Evolutionary conservation across 176 grass and related monocot genomes (phyloP).

Genomic region (Bothriochloa decipiens): DNA sequence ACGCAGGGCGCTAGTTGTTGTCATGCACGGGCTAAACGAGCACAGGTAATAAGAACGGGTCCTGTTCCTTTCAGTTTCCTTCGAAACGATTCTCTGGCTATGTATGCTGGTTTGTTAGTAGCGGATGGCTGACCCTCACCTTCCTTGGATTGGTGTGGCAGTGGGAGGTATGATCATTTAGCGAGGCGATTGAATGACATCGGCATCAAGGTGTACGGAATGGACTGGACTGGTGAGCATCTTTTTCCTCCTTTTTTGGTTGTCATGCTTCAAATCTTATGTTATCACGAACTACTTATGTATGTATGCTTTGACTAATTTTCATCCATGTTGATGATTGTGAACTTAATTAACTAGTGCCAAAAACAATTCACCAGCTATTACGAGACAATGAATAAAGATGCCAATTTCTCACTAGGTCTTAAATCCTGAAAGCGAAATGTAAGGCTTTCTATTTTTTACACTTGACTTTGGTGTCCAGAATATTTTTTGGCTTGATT

Average conservation of each 20-base stretch:
- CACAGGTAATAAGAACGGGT: conserved; percentile 69
- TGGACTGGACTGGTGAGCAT: conserved; percentile 94
- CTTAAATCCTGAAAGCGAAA: not conserved
- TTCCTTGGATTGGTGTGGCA: conserved; percentile 45
- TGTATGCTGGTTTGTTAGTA: not conserved
- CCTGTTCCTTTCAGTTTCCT: not conserved
- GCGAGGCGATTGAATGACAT: conserved; percentile 79
- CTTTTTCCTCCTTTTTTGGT: not conserved
- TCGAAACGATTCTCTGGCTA: not conserved
- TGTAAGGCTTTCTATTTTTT: not conserved
- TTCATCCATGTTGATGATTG: not conserved
- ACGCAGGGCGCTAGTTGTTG: conserved; percentile 70
- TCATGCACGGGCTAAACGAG: conserved; percentile 95
- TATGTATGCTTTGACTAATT: not conserved
- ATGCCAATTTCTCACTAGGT: not conserved
- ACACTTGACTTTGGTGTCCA: not conserved
- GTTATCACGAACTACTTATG: not conserved
- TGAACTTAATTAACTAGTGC: not conserved
- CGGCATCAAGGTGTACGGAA: conserved; percentile 84
- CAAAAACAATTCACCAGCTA: not conserved
- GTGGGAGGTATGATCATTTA: conserved; percentile 85
- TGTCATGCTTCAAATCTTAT: not conserved
- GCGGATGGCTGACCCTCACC: conserved; percentile 33
- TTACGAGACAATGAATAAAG: not conserved
- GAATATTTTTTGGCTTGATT: not conserved